phyloP scores from a whole-genome alignment of 805 yeast species.

The Torulaspora microellipsoides region DNA sequence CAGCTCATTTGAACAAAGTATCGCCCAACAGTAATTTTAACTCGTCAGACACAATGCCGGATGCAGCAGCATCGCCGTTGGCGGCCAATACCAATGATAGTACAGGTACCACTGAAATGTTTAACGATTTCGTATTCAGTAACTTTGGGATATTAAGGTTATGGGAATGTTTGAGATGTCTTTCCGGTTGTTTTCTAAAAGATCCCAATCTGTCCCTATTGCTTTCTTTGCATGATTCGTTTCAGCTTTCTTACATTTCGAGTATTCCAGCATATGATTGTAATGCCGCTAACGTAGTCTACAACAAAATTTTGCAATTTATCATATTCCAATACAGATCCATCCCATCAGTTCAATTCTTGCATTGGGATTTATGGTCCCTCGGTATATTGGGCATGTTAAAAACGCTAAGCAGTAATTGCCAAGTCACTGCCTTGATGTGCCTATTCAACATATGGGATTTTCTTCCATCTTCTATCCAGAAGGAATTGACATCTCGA shows the following conservation, averaged over 20 bases:
- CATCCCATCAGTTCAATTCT: constrained; percentile 7
- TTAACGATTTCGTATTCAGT: constrained; percentile 23
- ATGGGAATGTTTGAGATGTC: constrained; percentile 26
- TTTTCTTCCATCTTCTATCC: constrained; percentile 14
- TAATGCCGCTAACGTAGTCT: constrained; percentile 24
- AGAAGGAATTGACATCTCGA: constrained; percentile 5
- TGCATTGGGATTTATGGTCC: constrained; percentile 30
- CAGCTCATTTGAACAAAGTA: constrained; percentile 5
- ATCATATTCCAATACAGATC: constrained; percentile 21
- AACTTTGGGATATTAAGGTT: constrained; percentile 24
- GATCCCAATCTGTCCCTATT: constrained; percentile 8
- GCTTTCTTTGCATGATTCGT: constrained; percentile 22
- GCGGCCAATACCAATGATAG: constrained; percentile 7
- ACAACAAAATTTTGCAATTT: constrained; percentile 26
- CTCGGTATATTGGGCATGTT: constrained; percentile 24
- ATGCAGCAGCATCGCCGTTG: constrained; percentile 1
- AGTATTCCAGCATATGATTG: constrained; percentile 29
- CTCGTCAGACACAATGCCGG: constrained; percentile 8
- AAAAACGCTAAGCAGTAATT: constrained; percentile 23
- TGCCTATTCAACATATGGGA: constrained; percentile 31
- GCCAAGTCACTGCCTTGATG: constrained; percentile 24
- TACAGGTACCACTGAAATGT: constrained; percentile 13
- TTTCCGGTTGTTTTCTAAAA: constrained; percentile 16
- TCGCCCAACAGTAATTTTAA: background rate
- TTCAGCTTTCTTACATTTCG: constrained; percentile 18